Percentiles rank a stretch among this genome's conserved stretches.
These are phyloP conservation scores for Penicillium simplicissimum DNA, from an alignment of 495 filamentous ascomycete genomes.

Conservation along the genomic window DNA sequence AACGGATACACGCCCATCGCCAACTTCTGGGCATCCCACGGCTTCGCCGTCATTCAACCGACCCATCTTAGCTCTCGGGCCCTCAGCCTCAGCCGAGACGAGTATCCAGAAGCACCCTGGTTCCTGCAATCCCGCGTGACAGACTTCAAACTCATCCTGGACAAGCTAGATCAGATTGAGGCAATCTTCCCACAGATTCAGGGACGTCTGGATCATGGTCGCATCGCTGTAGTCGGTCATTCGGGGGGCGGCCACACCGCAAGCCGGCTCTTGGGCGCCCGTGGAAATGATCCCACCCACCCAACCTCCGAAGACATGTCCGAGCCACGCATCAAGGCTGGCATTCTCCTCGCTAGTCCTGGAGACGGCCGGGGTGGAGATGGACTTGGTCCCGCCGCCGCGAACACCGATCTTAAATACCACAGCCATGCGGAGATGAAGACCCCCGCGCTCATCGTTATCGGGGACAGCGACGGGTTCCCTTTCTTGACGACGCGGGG, in stretches of 20 bases:
- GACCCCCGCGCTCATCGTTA: slow-evolving; percentile 39
- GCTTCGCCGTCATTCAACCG: slow-evolving; percentile 49
- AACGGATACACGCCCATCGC: slow-evolving; percentile 45
- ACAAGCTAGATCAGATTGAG: slow-evolving; percentile 38
- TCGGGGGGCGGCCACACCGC: slow-evolving; percentile 42
- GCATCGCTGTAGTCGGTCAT: slow-evolving; percentile 44
- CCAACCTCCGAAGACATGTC: background rate
- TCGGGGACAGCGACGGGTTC: slow-evolving; percentile 39
- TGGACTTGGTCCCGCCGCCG: slow-evolving; percentile 20
- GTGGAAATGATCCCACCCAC: slow-evolving; percentile 28
- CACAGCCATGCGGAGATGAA: slow-evolving; percentile 40
- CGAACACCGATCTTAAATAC: slow-evolving; percentile 28
- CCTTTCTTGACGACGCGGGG: slow-evolving; percentile 39
- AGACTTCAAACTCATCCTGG: slow-evolving; percentile 41
- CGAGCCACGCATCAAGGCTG: slow-evolving; percentile 39
- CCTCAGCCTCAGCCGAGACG: slow-evolving; percentile 22
- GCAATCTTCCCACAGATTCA: slow-evolving; percentile 31
- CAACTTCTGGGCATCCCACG: slow-evolving; percentile 49
- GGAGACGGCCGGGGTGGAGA: slow-evolving; percentile 32
- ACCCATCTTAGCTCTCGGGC: slow-evolving; percentile 44
- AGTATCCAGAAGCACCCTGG: slow-evolving; percentile 21
- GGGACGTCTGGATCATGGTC: slow-evolving; percentile 35
- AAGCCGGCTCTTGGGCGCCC: slow-evolving; percentile 37
- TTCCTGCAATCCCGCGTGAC: slow-evolving; percentile 37
- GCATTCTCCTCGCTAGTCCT: slow-evolving; percentile 36